phyloP scores from a whole-genome alignment of 1,139 yeast species.

The Barnettozyma hawaiiensis region DNA sequence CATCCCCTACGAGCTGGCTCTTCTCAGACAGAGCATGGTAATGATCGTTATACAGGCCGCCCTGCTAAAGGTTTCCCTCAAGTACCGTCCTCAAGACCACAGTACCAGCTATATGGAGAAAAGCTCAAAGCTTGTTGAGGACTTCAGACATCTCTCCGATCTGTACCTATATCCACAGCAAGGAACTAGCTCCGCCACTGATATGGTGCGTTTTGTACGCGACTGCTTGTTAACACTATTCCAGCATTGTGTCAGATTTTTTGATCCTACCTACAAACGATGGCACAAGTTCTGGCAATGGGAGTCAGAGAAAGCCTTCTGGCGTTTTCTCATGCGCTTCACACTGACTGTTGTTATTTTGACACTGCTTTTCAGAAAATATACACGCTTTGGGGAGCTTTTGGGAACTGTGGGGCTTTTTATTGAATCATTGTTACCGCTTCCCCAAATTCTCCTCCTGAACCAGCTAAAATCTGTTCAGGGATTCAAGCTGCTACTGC shows the following conservation, averaged over 20 bases:
- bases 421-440: constrained; percentile 76
- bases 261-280: constrained; percentile 64
- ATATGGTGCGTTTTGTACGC: constrained; percentile 8
- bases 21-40: constrained; percentile 68
- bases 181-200: neutral
- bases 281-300: constrained; percentile 83
- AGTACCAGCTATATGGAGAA: constrained; percentile 3
- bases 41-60: constrained; percentile 73
- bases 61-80: constrained; percentile 55
- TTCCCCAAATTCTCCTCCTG: constrained; percentile 78
- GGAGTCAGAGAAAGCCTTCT: constrained; percentile 54
- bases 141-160: constrained; percentile 22
- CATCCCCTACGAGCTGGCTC: constrained; percentile 71
- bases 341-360: constrained; percentile 35
- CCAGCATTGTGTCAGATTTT: constrained; percentile 42
- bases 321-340: constrained; percentile 60
- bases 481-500: constrained; percentile 69
- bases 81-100: constrained; percentile 41
- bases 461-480: constrained; percentile 64
- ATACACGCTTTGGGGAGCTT: constrained; percentile 43
- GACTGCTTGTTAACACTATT: constrained; percentile 19
- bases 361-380: constrained; percentile 41
- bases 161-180: constrained; percentile 7
- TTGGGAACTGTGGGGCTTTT: constrained; percentile 71
- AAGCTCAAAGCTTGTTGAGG: constrained; percentile 5